phyloP scores from a whole-genome alignment of 139 green algal genomes.

The Spirogloea muscicola region DNA sequence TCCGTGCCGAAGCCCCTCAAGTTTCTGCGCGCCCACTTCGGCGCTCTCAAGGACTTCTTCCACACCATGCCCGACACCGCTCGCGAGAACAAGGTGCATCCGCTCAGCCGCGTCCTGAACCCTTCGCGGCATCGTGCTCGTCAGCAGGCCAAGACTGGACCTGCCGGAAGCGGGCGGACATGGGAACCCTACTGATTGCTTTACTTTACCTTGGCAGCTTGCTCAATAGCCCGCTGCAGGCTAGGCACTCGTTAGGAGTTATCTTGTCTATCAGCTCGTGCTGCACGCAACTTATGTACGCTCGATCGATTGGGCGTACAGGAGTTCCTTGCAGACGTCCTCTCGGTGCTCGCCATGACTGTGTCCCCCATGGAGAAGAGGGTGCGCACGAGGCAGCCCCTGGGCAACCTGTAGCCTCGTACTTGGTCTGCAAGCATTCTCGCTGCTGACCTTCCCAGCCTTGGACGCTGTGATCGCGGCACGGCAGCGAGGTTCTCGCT shows the following conservation, averaged over 20 bases:
- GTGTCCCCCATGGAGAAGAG: conserved; percentile 59
- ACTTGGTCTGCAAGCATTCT: background rate
- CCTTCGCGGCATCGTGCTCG: background rate
- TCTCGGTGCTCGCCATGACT: conserved; percentile 94
- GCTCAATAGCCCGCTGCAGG: background rate
- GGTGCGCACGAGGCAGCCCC: conserved; percentile 12
- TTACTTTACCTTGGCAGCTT: background rate
- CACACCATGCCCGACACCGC: conserved; percentile 58
- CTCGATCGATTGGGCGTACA: background rate
- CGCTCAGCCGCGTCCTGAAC: background rate
- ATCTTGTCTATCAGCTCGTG: background rate
- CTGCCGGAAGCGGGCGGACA: too few relatives aligned
- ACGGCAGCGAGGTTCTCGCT: too few relatives aligned
- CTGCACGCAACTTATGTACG: background rate
- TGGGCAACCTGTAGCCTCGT: background rate
- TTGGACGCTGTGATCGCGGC: background rate
- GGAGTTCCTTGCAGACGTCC: conserved; percentile 80
- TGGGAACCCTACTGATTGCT: background rate
- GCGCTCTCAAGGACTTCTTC: conserved; percentile 63
- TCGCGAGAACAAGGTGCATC: conserved; percentile 45
- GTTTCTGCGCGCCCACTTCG: conserved; percentile 88
- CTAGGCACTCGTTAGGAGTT: background rate
- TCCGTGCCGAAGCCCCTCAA: conserved; percentile 97
- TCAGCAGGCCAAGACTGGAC: too few relatives aligned
- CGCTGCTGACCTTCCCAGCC: background rate